A percentile compares a stretch with the other conserved stretches of the same genome.
Evolutionary conservation across 2,329 filamentous ascomycete species (phyloP).

Genomic region (Eutypella sp.): DNA sequence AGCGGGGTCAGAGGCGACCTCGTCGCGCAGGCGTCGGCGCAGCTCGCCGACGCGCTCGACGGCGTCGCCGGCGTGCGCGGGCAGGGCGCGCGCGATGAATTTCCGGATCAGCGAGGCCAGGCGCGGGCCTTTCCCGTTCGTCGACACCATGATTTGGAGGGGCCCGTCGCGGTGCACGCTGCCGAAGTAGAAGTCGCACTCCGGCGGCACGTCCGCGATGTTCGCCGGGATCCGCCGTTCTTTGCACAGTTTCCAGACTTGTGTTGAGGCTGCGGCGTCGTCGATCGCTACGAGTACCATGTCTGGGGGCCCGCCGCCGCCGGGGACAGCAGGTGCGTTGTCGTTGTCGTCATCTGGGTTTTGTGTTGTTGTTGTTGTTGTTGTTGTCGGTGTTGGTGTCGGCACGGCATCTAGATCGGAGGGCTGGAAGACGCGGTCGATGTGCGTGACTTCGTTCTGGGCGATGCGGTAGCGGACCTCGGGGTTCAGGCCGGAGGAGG

Average conservation of each 20-base stretch:
- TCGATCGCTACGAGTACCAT: slow-evolving; percentile 95
- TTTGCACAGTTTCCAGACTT: slow-evolving; percentile 92
- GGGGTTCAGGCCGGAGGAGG: slow-evolving; percentile 72
- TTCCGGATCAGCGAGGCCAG: slow-evolving; percentile 81
- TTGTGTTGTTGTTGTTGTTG: neutral
- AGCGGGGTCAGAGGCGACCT: slow-evolving; percentile 62
- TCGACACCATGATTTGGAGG: slow-evolving; percentile 97
- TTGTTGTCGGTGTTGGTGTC: neutral
- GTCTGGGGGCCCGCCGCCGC: slow-evolving; percentile 36
- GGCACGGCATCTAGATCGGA: slow-evolving; percentile 69
- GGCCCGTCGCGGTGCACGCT: slow-evolving; percentile 93
- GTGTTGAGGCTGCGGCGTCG: slow-evolving; percentile 82
- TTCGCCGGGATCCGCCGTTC: slow-evolving; percentile 80
- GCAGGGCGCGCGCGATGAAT: slow-evolving; percentile 73
- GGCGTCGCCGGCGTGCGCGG: slow-evolving; percentile 75
- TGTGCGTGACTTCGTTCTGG: slow-evolving; percentile 68
- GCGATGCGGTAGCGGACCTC: slow-evolving; percentile 82
- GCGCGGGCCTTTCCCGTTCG: slow-evolving; percentile 92
- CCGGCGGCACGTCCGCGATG: slow-evolving; percentile 91
- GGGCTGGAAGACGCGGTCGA: slow-evolving; percentile 80
- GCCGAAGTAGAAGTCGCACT: slow-evolving; percentile 99
- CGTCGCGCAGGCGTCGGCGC: slow-evolving; percentile 68
- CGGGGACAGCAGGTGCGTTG: slow-evolving; percentile 1
- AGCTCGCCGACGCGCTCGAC: slow-evolving; percentile 80
- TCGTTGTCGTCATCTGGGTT: slow-evolving; percentile 1